Evolutionary conservation across 768 basidiomycete genomes (phyloP), one percentile per base, ranked within the genome.

Genomic region (Ramaria sp.): DNA sequence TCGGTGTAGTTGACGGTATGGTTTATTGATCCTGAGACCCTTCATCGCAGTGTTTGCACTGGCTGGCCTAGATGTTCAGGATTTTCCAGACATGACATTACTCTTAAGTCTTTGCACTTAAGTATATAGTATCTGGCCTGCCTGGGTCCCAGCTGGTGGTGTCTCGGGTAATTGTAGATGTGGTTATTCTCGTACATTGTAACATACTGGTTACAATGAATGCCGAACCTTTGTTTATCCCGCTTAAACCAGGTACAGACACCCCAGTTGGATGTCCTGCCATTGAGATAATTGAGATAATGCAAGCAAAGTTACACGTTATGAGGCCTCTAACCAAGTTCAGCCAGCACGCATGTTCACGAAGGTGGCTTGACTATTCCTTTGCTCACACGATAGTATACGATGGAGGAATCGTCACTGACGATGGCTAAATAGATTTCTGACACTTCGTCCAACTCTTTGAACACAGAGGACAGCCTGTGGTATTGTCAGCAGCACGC

Each of bases 331-430:
- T 13, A 18, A 2, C 42, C 18, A 43, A 20, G 16, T 43, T 43
- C 25, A 18, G 22, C 25, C n/a, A 32, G 18, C 34, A 32, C 45
- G 2, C 32, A 32, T 32, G 30, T 32, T 51, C 47, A 62, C 52
- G 57, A 49, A 20, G 62, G 61, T 7, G 62, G 87, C 61, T 89
- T 89, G 57, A 82, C 79, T 30, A 90, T 84, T 53, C 86, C 88
- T 48, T 75, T 73, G 62, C 82, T 83, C 56, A 90, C 73, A 61
- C 85, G 87, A 68, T 90, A 90, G 66, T 90, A 90, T 50, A 90
- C 88, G 44, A 85, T 82, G 8, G 88, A 88, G 10, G 88, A 81
- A 61, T 90, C 88, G 49, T 85, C 79, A 0, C 82, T 77, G 42
- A 80, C 81, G 54, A 89, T 83, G 12, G 82, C 88, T 28, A 90